Evolutionary conservation across 2,329 filamentous ascomycete genomes (phyloP), one percentile per base, ranked within the genome.

Genomic region (Microcyclospora pomicola): DNA sequence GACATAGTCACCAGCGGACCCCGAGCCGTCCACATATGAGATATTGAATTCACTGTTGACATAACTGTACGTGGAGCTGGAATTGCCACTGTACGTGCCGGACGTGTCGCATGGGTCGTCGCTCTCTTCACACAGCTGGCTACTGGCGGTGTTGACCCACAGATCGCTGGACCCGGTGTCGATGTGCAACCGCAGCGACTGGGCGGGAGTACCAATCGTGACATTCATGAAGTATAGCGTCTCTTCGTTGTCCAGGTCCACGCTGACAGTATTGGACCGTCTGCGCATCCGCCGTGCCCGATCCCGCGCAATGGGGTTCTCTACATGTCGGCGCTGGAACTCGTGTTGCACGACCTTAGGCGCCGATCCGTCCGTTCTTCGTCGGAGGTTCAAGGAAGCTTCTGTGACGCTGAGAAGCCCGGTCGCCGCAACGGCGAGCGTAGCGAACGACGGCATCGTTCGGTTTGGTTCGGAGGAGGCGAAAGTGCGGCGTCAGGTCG

Each of bases 1-100:
- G 2, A 75, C 82, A 56, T 93, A 94, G 59, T 91, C 82, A 27
- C 87, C 86, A 1, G 64, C 58, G 0, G 85, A 82, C 5, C 77
- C 75, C 0, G 82, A 82, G 33, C 82, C 82, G 59, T 94, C 86
- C 31, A 82, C 80, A 48, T 94, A 94, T 1, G 77, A 77, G 46
- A 94, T 93, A 62, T 88, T 87, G 65, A 95, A 94, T 42, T 76
- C 68, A 52, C 73, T 77, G 45, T 76, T 77, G 38, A 93, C 60
- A 54, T 78, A 85, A 27, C 69, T 52, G 59, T 87, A 88, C 2
- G 84, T 82, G 2, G 81, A 84, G 0, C 85, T 93, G 1, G 67
- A 60, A 54, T 82, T 80, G 31, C 81, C 71, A 32, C 62, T 58
- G 59, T 86, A 93, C 1, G 75, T 75, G 11, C 82, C 83, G 1